phyloP scores from a whole-genome alignment of 2,329 filamentous ascomycete species.

The Coniosporium tulheliwenetii region DNA sequence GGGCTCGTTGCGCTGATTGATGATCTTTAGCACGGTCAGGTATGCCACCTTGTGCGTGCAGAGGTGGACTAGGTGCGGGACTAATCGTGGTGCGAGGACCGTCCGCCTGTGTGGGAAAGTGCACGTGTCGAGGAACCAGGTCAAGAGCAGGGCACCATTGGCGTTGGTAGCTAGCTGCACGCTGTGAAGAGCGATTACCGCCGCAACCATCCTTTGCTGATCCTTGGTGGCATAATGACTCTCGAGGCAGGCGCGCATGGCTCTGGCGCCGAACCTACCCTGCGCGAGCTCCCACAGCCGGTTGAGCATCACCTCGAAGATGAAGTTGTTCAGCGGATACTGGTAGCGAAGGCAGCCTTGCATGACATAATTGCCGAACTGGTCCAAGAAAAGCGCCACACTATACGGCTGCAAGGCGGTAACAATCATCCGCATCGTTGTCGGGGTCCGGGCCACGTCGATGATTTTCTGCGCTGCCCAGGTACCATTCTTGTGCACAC shows the following conservation, averaged over 20 bases:
- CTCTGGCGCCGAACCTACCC: slow-evolving; percentile 83
- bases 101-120: slow-evolving; percentile 85
- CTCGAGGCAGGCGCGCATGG: slow-evolving; percentile 92
- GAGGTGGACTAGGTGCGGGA: slow-evolving; percentile 83
- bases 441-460: slow-evolving; percentile 74
- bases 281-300: slow-evolving; percentile 88
- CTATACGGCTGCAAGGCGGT: slow-evolving; percentile 74
- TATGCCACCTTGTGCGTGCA: slow-evolving; percentile 99
- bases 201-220: slow-evolving; percentile 87
- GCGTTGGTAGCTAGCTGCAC: slow-evolving; percentile 92
- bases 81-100: slow-evolving; percentile 78
- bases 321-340: slow-evolving; percentile 80
- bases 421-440: slow-evolving; percentile 73
- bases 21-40: slow-evolving; percentile 90
- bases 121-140: slow-evolving; percentile 97
- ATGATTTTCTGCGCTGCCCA: slow-evolving; percentile 99
- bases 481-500: slow-evolving; percentile 96
- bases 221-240: slow-evolving; percentile 91
- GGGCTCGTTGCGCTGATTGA: slow-evolving; percentile 90
- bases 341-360: slow-evolving; percentile 93
- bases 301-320: slow-evolving; percentile 93
- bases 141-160: slow-evolving; percentile 83
- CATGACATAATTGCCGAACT: slow-evolving; percentile 96
- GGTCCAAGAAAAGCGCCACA: slow-evolving; percentile 84
- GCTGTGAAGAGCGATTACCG: slow-evolving; percentile 88